Evolutionary conservation across 2,329 filamentous ascomycete species (phyloP).

Genomic region (Raffaelea albimanens): DNA sequence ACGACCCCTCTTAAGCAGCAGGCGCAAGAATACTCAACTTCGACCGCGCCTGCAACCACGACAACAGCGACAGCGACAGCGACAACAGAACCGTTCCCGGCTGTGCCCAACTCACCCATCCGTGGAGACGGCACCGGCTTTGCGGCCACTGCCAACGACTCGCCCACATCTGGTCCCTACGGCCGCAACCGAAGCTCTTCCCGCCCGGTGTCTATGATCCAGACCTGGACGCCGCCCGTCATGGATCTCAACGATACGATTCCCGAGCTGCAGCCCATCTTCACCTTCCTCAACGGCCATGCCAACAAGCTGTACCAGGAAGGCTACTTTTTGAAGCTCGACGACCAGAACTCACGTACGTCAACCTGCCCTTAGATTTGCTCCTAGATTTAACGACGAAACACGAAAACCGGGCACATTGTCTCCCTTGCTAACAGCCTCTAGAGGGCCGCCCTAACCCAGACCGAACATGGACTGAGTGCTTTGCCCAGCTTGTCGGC

Average conservation of each 20-base stretch:
- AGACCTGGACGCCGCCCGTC: slow-evolving; percentile 74
- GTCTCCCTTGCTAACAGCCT: slow-evolving; percentile 13
- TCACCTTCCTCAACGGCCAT: slow-evolving; percentile 88
- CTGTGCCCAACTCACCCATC: slow-evolving; percentile 16
- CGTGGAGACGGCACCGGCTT: slow-evolving; percentile 26
- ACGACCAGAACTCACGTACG: slow-evolving; percentile 87
- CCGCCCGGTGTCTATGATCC: slow-evolving; percentile 75
- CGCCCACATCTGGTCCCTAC: slow-evolving; percentile 31
- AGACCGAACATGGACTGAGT: slow-evolving; percentile 90
- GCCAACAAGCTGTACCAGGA: slow-evolving; percentile 96
- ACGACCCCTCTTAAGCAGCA: slow-evolving; percentile 18
- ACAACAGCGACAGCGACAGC: not conserved
- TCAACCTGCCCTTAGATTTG: slow-evolving; percentile 17
- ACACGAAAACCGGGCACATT: too few species aligned
- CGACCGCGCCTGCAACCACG: not conserved
- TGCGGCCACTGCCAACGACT: slow-evolving; percentile 21
- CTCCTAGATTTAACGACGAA: too few species aligned
- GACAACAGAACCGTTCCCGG: slow-evolving; percentile 10
- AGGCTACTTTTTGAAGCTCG: slow-evolving; percentile 93
- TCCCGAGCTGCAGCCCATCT: slow-evolving; percentile 89
- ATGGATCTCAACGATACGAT: slow-evolving; percentile 85
- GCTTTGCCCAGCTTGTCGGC: slow-evolving; percentile 91
- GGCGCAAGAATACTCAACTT: not conserved
- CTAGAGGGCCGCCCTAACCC: slow-evolving; percentile 76
- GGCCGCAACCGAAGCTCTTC: slow-evolving; percentile 42